Base-by-base conservation (phyloP, 2,329 filamentous ascomycete genomes). In the Drechslera avenae region DNA sequence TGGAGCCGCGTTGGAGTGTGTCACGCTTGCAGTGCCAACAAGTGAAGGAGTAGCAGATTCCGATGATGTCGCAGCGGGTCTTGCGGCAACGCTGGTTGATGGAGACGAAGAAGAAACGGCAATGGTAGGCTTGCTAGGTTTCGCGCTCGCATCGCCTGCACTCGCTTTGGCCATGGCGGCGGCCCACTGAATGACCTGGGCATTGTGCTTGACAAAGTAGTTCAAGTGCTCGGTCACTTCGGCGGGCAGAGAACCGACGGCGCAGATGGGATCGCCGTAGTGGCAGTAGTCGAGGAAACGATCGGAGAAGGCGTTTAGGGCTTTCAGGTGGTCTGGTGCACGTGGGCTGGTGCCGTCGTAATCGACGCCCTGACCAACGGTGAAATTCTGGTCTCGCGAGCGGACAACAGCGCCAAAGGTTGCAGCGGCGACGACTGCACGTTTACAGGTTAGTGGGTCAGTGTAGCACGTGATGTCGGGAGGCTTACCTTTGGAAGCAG, bases 281-380 rank as follows among this genome's bases (percentile, higher is more conserved):
- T 88, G 84, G 67, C 85, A 87, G 76, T 86, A 87, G 6, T 83
- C 83, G 71, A 84, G 75, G 45, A 87, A 80, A 1, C 81, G 77
- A 28, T 49, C 36, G 10, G 57, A 42, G 43, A 62, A 68, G 16
- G 51, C 43, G 14, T 56, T 54, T 1, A 66, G 56, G 8, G 39
- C 56, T 7, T 46, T 6, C 17, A 64, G 56, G 19, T 65, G 62
- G n/a, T 51, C 42, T 1, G 54, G 39, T 3, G 59, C 58, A 35
- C 66, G 66, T 1, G 62, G 56, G n/a, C 58, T 6, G 9, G 52
- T 51, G 35, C 66, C 64, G 19, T 67, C 57, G 45, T 46, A 66
- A 35, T 60, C 36, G 5, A 56, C 42, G 17, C 63, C 64, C 18
- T 52, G 57, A 33, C 64, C 62, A 1, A 68, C 48, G 28, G 63